A percentile compares a stretch with the other conserved stretches of the same genome.
These are phyloP conservation scores for Lactifluus piperatus DNA, from an alignment of 768 basidiomycete species.

Conservation along the genomic window DNA sequence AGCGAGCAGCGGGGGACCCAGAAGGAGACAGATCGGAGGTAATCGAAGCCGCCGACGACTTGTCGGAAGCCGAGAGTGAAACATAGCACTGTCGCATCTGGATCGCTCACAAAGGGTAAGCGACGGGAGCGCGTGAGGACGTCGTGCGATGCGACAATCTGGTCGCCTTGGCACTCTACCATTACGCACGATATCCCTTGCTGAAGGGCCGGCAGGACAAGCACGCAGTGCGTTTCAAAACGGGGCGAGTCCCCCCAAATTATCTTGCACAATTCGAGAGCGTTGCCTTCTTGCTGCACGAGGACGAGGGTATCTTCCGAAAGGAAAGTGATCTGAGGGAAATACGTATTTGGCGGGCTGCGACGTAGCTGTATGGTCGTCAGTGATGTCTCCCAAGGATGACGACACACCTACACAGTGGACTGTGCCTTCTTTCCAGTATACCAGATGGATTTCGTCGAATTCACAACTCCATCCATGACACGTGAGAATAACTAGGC, in stretches of 20 bases:
- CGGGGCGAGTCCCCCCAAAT: background rate
- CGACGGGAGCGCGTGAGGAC: background rate
- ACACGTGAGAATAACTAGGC: slow-evolving; percentile 10
- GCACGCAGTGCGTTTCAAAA: slow-evolving; percentile 9
- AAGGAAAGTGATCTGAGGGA: slow-evolving; percentile 13
- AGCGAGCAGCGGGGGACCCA: slow-evolving; percentile 10
- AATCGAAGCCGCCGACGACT: slow-evolving; percentile 9
- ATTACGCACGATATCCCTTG: slow-evolving; percentile 9
- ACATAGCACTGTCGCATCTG: background rate
- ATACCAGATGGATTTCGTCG: slow-evolving; percentile 11
- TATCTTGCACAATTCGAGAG: slow-evolving; percentile 15
- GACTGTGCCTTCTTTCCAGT: slow-evolving; percentile 12
- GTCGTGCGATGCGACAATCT: background rate
- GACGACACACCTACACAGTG: slow-evolving; percentile 1
- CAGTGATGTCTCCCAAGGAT: background rate
- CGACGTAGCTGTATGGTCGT: slow-evolving; percentile 3
- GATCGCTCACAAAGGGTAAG: slow-evolving; percentile 11
- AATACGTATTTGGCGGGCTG: slow-evolving; percentile 14
- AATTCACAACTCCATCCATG: slow-evolving; percentile 12
- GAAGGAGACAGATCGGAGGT: slow-evolving; percentile 14
- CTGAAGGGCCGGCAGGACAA: slow-evolving; percentile 10
- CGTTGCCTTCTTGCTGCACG: slow-evolving; percentile 12
- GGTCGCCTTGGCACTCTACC: slow-evolving; percentile 15
- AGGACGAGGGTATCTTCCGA: slow-evolving; percentile 9
- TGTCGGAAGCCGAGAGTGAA: slow-evolving; percentile 15